These are phyloP conservation scores for Takakia lepidozioides DNA, from an alignment of 225 moss, liverwort and hornwort species.

Conservation along the genomic window DNA sequence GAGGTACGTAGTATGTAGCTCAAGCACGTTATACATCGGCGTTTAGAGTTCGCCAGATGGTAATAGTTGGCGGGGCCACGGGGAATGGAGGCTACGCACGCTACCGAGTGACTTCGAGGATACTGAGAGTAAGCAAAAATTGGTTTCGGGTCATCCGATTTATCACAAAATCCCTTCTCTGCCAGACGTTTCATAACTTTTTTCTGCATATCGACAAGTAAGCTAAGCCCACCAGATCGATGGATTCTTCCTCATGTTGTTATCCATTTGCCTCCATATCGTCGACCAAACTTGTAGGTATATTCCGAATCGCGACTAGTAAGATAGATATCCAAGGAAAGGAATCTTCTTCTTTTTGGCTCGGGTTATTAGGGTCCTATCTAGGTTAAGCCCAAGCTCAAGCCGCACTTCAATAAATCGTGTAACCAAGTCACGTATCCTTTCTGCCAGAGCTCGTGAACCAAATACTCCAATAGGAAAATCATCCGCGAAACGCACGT, in stretches of 20 bases:
- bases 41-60: conserved; percentile 9
- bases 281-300: not conserved
- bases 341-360: conserved; percentile 5
- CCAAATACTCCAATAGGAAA: conserved; percentile 11
- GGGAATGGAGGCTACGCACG: conserved; percentile 7
- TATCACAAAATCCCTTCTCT: conserved; percentile 22
- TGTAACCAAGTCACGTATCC: conserved; percentile 10
- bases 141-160: conserved; percentile 18
- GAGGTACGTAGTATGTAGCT: too few species aligned
- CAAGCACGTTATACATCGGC: conserved; percentile 3
- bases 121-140: conserved; percentile 19
- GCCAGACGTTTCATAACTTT: conserved; percentile 15
- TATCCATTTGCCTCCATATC: not conserved
- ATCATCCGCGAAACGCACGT: conserved; percentile 11
- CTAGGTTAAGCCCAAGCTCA: conserved; percentile 1
- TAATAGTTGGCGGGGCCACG: conserved; percentile 14
- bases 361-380: conserved; percentile 4
- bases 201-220: conserved; percentile 11
- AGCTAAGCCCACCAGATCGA: conserved; percentile 9
- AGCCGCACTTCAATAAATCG: conserved; percentile 15
- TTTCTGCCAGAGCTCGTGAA: conserved; percentile 5
- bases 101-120: conserved; percentile 15
- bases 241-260: conserved; percentile 5
- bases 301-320: conserved; percentile 4
- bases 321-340: conserved; percentile 1